Evolutionary conservation across 208 protist genomes (phyloP).

Genomic region (Phytomonas francai): DNA sequence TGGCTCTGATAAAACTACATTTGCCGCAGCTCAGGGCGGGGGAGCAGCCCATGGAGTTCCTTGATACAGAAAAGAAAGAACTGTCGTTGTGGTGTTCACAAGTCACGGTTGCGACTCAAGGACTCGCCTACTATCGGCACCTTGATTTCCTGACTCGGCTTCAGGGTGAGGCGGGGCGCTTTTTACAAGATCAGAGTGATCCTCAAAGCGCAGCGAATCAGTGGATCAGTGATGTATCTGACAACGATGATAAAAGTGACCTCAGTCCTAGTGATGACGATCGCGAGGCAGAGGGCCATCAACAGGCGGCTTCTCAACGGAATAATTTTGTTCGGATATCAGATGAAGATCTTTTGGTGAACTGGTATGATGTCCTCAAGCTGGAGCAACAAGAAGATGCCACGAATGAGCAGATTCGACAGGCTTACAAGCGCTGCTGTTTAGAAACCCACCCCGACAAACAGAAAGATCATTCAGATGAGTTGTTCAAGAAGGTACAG

Average conservation of each 20-base stretch:
- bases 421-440: slow-evolving; percentile 88
- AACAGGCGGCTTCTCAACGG: slow-evolving; percentile 25
- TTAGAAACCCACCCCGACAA: slow-evolving; percentile 96
- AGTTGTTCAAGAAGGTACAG: slow-evolving; percentile 91
- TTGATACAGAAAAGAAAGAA: neutral
- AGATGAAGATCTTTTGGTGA: slow-evolving; percentile 64
- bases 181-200: slow-evolving; percentile 37
- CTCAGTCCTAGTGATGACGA: slow-evolving; percentile 22
- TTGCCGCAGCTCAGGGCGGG: neutral
- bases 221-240: slow-evolving; percentile 18
- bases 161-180: slow-evolving; percentile 29
- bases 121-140: slow-evolving; percentile 39
- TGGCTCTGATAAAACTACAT: neutral
- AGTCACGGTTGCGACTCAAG: slow-evolving; percentile 14
- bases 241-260: slow-evolving; percentile 19
- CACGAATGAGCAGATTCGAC: slow-evolving; percentile 63
- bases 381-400: slow-evolving; percentile 48
- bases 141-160: slow-evolving; percentile 30
- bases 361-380: slow-evolving; percentile 86
- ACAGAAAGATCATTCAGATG: slow-evolving; percentile 74
- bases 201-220: slow-evolving; percentile 22
- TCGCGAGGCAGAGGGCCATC: slow-evolving; percentile 15
- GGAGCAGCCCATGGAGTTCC: neutral
- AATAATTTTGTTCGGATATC: slow-evolving; percentile 75
- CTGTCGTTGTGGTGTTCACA: neutral